Evolutionary conservation across 2,329 filamentous ascomycete species (phyloP).

Genomic region (Phyllosticta capitalensis): DNA sequence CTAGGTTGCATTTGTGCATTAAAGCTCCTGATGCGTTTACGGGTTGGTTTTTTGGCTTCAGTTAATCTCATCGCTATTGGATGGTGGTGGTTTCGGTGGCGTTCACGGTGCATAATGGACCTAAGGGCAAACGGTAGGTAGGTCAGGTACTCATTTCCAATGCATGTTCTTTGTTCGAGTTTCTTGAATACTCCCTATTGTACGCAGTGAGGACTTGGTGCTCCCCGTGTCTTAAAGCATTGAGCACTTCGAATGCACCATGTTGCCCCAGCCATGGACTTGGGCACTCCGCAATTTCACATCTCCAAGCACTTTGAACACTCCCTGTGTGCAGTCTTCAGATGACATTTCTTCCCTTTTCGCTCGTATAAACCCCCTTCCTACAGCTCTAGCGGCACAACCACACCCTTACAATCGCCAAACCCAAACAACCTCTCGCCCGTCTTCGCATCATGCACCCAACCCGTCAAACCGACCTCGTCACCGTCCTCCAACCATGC

Average conservation of each 20-base stretch:
- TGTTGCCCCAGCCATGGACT: too few species aligned
- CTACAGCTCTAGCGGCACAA: not conserved
- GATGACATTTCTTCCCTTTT: too few species aligned
- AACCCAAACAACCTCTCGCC: slow-evolving; percentile 4
- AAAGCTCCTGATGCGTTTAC: not conserved
- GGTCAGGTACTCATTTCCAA: not conserved
- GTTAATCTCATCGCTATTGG: not conserved
- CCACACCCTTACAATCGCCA: not conserved
- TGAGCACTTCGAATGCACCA: too few species aligned
- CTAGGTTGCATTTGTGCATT: slow-evolving; percentile 36
- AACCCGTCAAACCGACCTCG: slow-evolving; percentile 30
- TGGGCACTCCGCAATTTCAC: too few species aligned
- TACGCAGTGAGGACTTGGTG: too few species aligned
- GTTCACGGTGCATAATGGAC: not conserved
- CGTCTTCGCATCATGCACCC: slow-evolving; percentile 3
- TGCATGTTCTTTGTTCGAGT: too few species aligned
- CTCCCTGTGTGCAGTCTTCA: too few species aligned
- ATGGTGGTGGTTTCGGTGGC: not conserved
- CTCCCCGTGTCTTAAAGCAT: too few species aligned
- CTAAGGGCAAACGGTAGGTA: not conserved
- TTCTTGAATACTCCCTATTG: too few species aligned
- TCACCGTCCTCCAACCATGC: slow-evolving; percentile 35
- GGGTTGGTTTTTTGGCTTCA: not conserved
- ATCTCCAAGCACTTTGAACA: too few species aligned
- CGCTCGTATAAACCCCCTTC: not conserved